A percentile compares a stretch with the other conserved stretches of the same genome.
These are phyloP conservation scores for Suhomyces panamericanus DNA, from an alignment of 1,139 yeast species.

Conservation along the genomic window DNA sequence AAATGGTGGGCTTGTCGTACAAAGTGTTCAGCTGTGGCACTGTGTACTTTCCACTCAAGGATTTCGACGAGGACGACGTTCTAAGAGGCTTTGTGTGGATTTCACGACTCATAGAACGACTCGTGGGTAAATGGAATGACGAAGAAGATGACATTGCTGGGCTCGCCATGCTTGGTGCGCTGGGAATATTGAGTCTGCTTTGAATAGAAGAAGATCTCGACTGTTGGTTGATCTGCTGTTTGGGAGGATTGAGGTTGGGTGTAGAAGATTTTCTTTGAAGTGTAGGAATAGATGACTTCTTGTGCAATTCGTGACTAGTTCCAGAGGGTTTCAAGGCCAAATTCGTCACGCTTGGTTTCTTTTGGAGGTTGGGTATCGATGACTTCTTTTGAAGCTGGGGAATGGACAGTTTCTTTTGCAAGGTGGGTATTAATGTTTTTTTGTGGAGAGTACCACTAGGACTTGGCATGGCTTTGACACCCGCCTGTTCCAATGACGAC, in stretches of 20 bases:
- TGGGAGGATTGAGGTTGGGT: conserved; percentile 7
- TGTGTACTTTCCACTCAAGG: conserved; percentile 15
- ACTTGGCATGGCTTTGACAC: conserved; percentile 22
- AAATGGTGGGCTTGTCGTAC: conserved; percentile 46
- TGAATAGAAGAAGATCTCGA: conserved; percentile 1
- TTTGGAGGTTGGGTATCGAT: conserved; percentile 20
- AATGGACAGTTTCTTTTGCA: conserved; percentile 19
- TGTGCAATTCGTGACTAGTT: conserved; percentile 13
- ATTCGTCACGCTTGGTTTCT: conserved; percentile 22
- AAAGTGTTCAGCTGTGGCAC: conserved; percentile 25
- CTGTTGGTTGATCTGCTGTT: background rate
- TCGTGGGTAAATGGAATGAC: conserved; percentile 1
- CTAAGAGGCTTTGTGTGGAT: background rate
- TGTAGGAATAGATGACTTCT: conserved; percentile 19
- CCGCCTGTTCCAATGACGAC: conserved; percentile 38
- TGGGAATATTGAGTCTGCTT: conserved; percentile 2
- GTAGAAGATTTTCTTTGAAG: conserved; percentile 18
- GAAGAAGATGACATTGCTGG: background rate
- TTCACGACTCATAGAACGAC: conserved; percentile 1
- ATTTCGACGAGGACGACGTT: conserved; percentile 9
- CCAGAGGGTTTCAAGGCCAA: conserved; percentile 8
- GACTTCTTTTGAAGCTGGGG: conserved; percentile 20
- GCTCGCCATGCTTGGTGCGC: background rate
- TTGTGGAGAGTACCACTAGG: conserved; percentile 10
- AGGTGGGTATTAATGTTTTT: conserved; percentile 13